A percentile compares a stretch with the other conserved stretches of the same genome.
phyloP scores from a whole-genome alignment of 176 grass and related monocot species.

The Carex kokanica region DNA sequence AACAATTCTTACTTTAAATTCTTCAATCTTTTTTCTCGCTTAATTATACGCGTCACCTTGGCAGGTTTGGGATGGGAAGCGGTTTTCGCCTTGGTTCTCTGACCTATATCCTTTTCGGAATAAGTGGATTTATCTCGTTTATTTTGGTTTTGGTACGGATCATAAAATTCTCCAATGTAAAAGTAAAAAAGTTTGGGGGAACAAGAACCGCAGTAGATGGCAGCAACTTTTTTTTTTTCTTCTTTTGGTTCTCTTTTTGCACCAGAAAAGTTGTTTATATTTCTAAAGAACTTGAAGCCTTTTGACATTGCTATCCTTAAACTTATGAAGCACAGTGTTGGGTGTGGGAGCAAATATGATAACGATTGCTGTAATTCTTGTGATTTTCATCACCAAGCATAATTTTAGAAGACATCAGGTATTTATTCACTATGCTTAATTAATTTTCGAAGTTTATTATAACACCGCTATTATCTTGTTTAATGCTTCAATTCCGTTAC shows the following conservation, averaged over 20 bases:
- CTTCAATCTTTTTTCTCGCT: not conserved
- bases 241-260: not conserved
- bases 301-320: slow-evolving; percentile 28
- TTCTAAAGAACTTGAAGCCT: not conserved
- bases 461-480: not conserved
- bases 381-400: slow-evolving; percentile 34
- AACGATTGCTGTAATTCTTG: slow-evolving; percentile 22
- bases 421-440: not conserved
- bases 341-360: slow-evolving; percentile 58
- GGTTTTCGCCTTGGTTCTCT: slow-evolving; percentile 67
- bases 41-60: not conserved
- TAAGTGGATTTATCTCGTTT: not conserved
- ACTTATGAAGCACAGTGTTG: slow-evolving; percentile 41
- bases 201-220: not conserved
- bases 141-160: not conserved
- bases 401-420: slow-evolving; percentile 33
- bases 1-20: not conserved
- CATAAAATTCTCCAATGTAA: not conserved
- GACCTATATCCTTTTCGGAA: slow-evolving; percentile 76
- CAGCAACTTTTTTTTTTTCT: not conserved
- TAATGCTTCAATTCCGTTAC: not conserved
- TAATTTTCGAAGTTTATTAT: slow-evolving; percentile 1
- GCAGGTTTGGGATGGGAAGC: slow-evolving; percentile 74
- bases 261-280: not conserved
- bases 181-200: not conserved